These are phyloP conservation scores for Lotus japonicus DNA, from an alignment of 306 rosid species.

Conservation along the genomic window DNA sequence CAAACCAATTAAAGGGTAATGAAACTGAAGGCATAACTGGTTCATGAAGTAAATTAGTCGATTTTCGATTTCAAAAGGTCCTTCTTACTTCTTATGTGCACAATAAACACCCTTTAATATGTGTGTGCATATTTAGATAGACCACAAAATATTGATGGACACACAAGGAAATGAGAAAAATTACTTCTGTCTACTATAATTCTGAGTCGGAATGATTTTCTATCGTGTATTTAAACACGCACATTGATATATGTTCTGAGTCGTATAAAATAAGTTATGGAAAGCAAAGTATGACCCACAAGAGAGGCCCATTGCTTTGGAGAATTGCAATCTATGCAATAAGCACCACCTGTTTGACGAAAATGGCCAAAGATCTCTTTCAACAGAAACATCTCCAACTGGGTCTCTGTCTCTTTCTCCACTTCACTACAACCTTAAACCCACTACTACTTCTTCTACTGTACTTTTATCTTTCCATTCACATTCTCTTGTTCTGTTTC, in stretches of 20 bases:
- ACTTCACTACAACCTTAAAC: slow-evolving; percentile 44
- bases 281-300: slow-evolving; percentile 76
- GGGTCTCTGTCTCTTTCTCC: slow-evolving; percentile 48
- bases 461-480: slow-evolving; percentile 33
- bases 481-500: slow-evolving; percentile 33
- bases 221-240: no score
- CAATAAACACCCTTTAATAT: no score
- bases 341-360: slow-evolving; percentile 58
- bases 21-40: no score
- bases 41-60: no score
- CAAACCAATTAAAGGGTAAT: no score
- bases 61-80: no score
- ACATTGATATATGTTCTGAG: not conserved
- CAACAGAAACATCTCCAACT: slow-evolving; percentile 47
- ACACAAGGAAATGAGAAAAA: no score
- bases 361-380: slow-evolving; percentile 57
- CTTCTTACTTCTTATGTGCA: no score
- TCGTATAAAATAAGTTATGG: slow-evolving; percentile 3
- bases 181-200: no score
- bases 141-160: no score
- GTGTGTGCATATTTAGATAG: no score
- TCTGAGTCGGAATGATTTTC: no score
- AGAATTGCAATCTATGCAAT: slow-evolving; percentile 78
- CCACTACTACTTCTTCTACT: slow-evolving; percentile 23
- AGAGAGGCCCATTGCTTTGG: slow-evolving; percentile 74